Evolutionary conservation across 2,329 filamentous ascomycete genomes (phyloP).

Genomic region (Botrytis pseudocinerea): DNA sequence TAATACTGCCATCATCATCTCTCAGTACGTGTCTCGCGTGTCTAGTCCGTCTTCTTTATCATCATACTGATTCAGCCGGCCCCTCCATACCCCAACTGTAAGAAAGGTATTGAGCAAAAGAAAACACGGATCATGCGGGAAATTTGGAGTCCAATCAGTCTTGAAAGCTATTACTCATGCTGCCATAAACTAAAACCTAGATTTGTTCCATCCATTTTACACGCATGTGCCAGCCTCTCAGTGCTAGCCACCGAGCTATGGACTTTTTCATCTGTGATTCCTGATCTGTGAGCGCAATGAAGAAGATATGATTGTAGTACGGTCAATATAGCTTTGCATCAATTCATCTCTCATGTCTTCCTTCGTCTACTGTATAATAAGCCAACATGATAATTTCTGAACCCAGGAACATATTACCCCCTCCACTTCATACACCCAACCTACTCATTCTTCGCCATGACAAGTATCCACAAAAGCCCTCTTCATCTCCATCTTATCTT

Average conservation of each 20-base stretch:
- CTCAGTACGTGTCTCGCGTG: background rate
- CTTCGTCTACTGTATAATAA: background rate
- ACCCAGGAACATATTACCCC: background rate
- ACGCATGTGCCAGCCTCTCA: background rate
- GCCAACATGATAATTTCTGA: background rate
- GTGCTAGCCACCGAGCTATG: background rate
- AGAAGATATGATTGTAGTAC: background rate
- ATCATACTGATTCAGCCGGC: background rate
- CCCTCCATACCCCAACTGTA: background rate
- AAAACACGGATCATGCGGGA: background rate
- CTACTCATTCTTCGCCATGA: background rate
- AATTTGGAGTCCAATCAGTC: background rate
- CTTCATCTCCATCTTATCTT: background rate
- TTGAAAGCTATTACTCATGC: background rate
- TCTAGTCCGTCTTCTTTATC: background rate
- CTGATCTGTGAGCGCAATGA: background rate
- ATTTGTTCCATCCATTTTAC: background rate
- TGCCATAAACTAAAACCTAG: background rate
- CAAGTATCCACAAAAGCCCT: background rate
- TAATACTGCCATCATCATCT: constrained; percentile 7
- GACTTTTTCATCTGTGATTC: background rate
- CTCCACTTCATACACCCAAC: background rate
- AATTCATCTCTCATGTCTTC: background rate
- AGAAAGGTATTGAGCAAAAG: background rate
- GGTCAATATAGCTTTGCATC: background rate